These are phyloP conservation scores for Plantago elongata DNA, from an alignment of 257 asterid species.

Conservation along the genomic window DNA sequence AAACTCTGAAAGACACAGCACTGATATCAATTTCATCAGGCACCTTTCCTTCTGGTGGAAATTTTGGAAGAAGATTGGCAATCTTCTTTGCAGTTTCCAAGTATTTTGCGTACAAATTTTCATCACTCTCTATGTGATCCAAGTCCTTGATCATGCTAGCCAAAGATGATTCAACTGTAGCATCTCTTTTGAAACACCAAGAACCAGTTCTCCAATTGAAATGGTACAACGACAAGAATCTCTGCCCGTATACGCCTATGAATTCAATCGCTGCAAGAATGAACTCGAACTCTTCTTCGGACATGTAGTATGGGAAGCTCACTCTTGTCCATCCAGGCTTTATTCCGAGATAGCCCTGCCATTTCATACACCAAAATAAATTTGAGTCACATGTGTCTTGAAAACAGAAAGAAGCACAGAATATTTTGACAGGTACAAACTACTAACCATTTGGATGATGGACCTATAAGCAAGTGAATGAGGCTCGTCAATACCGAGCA, in stretches of 20 bases:
- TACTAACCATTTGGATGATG: slow-evolving; percentile 36
- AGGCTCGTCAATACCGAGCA: slow-evolving; percentile 38
- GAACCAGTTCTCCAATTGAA: slow-evolving; percentile 56
- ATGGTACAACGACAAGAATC: slow-evolving; percentile 46
- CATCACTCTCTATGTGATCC: slow-evolving; percentile 8
- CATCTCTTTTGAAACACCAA: slow-evolving; percentile 48
- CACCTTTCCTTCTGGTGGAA: slow-evolving; percentile 34
- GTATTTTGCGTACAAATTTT: slow-evolving; percentile 22
- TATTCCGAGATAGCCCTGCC: slow-evolving; percentile 55
- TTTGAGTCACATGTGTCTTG: no score
- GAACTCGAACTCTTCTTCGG: slow-evolving; percentile 55
- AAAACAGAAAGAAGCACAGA: not conserved
- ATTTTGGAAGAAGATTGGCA: slow-evolving; percentile 42
- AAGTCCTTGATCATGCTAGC: slow-evolving; percentile 18
- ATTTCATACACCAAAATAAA: no score
- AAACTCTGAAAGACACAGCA: slow-evolving; percentile 40
- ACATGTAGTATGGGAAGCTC: slow-evolving; percentile 72
- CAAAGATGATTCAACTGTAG: slow-evolving; percentile 11
- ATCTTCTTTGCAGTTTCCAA: slow-evolving; percentile 48
- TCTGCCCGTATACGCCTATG: slow-evolving; percentile 53
- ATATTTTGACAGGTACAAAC: not conserved
- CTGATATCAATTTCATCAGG: slow-evolving; percentile 45
- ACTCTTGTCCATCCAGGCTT: slow-evolving; percentile 85
- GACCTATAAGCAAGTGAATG: slow-evolving; percentile 41
- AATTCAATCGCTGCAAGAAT: slow-evolving; percentile 51